Base-by-base conservation (phyloP, 768 basidiomycete species). In the Suillus lakei region DNA sequence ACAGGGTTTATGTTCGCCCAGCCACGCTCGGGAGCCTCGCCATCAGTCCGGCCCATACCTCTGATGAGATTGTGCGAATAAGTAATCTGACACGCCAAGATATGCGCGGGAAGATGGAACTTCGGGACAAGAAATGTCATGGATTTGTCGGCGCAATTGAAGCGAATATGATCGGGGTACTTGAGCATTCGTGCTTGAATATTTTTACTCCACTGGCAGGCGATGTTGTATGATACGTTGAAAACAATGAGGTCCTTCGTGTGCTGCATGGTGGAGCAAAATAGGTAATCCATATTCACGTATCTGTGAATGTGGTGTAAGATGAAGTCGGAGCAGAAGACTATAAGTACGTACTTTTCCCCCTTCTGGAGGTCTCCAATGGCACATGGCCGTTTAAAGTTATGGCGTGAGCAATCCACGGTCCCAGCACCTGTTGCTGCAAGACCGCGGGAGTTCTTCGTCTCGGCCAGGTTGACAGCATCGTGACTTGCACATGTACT, bases 281-380 rank as follows among this genome's bases (percentile, higher is more conserved):
- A 48, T 4, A 71, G 3, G 16, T 62, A 72, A 26, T 73, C 67
- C 63, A 73, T 66, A 26, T 73, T 73, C 6, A 54, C 21, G 15
- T 67, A 69, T 41, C 72, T 73, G 23, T 2, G 13, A 13, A 26
- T 15, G 23, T 26, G 13, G 5, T 54, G 16, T 34, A 26, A 46
- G 46, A 46, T 13, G 16, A 5, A 5, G 2, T 7, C 4, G 18
- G 26, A 50, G 12, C 32, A 34, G 28, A 30, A 67, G 4, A 46
- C n/a, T 0, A 56, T 28, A 15, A 55, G 7, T 28, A 51, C 26
- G 16, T 6, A 71, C 70, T 48, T 34, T 61, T 74, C 65, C 0
- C 72, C 70, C 7, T 66, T 61, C 55, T 71, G 69, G 1, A 73
- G 56, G 13, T 74, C 66, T 0, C 56, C 73, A 0, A 74, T 39